Evolutionary conservation across 2,329 filamentous ascomycete species (phyloP).

Genomic region (Blastomyces silverae): DNA sequence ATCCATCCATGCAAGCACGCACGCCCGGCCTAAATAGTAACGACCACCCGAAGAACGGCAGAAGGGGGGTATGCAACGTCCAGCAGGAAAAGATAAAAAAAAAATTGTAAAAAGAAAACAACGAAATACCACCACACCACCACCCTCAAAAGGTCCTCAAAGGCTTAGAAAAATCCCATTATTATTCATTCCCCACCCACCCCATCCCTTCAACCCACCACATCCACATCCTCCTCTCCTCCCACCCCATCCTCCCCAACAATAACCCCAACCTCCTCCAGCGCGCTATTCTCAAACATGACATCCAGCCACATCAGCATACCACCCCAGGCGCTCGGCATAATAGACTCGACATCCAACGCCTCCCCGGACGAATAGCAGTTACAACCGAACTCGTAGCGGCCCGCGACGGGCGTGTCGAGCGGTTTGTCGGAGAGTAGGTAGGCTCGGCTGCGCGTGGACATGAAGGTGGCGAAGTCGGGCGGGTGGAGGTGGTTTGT

Average conservation of each 20-base stretch:
- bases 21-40: neutral
- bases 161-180: neutral
- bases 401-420: slow-evolving; percentile 50
- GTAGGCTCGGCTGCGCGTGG: slow-evolving; percentile 57
- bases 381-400: slow-evolving; percentile 55
- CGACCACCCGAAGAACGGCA: neutral
- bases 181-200: neutral
- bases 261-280: slow-evolving; percentile 23
- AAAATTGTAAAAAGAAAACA: neutral
- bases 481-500: slow-evolving; percentile 26
- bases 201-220: neutral
- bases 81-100: neutral
- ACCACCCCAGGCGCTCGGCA: slow-evolving; percentile 49
- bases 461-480: slow-evolving; percentile 31
- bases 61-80: neutral
- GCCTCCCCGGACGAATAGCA: slow-evolving; percentile 62
- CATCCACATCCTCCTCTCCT: slow-evolving; percentile 4
- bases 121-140: neutral
- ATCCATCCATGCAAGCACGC: neutral
- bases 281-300: slow-evolving; percentile 22
- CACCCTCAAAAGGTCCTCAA: neutral
- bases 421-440: slow-evolving; percentile 47
- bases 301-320: slow-evolving; percentile 55
- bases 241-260: slow-evolving; percentile 5
- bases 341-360: slow-evolving; percentile 54